Conservation (phyloP, 257 asterid genomes). For the Solanum stenotomum region DNA sequence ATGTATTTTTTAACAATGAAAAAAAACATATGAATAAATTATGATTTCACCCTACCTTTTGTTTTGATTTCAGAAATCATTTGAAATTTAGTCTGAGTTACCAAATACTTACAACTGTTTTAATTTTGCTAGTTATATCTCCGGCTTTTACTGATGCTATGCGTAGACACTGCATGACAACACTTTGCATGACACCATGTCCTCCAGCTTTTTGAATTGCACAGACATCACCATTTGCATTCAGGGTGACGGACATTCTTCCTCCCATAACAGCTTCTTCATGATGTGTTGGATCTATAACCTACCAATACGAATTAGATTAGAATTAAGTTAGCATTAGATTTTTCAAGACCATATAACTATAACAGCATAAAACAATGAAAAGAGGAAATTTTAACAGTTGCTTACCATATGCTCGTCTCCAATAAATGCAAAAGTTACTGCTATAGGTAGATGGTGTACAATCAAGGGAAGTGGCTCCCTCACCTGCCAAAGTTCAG, state of each 20-base stretch:
- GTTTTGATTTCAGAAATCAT: neutral
- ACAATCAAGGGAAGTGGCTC: conserved; percentile 89
- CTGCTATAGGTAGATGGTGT: conserved; percentile 93
- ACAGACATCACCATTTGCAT: conserved; percentile 67
- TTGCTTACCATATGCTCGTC: conserved; percentile 57
- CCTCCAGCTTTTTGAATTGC: conserved; percentile 97
- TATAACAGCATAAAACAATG: neutral
- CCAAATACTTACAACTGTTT: conserved; percentile 52
- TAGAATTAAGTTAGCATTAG: neutral
- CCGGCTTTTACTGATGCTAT: conserved; percentile 87
- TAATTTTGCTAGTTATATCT: conserved; percentile 79
- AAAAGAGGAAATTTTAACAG: neutral
- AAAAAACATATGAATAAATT: neutral
- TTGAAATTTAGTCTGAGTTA: neutral
- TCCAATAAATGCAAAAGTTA: conserved; percentile 86
- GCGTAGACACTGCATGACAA: conserved; percentile 87
- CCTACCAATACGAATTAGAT: conserved; percentile 25
- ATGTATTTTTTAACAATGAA: neutral
- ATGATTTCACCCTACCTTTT: neutral
- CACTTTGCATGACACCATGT: conserved; percentile 69
- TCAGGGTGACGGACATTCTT: conserved; percentile 73
- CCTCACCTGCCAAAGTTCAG: conserved; percentile 53
- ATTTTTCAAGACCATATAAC: neutral
- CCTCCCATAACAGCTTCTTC: conserved; percentile 97
- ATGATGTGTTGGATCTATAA: conserved; percentile 80